phyloP scores from a whole-genome alignment of 306 rosid species.

The Datisca glomerata region DNA sequence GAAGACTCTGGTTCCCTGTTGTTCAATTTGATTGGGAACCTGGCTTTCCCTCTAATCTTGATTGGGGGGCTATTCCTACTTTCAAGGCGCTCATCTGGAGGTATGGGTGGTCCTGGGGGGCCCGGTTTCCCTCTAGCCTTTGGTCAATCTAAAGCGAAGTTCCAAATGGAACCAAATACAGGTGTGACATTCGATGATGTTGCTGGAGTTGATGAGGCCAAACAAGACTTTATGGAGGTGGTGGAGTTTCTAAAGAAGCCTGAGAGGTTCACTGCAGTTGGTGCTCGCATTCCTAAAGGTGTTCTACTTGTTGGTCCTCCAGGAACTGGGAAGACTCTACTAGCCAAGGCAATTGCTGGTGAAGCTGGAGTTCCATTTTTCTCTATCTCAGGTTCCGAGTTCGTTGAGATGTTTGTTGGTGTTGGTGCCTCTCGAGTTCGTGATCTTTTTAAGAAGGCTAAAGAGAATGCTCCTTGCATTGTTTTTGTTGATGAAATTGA shows the following conservation, averaged over 20 bases:
- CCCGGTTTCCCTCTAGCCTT: conserved; percentile 79
- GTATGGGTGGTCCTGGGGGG: conserved; percentile 94
- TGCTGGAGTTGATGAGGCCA: conserved; percentile 99
- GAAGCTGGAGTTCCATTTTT: conserved; percentile 99
- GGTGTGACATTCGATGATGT: conserved; percentile 98
- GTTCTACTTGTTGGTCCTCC: conserved; percentile 99
- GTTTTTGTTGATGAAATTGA: conserved; percentile 98
- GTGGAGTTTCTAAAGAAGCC: conserved; percentile 96
- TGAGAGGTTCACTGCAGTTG: conserved; percentile 93
- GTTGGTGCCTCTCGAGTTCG: conserved; percentile 98
- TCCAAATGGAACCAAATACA: conserved; percentile 97
- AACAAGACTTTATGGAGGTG: conserved; percentile 96
- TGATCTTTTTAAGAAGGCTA: conserved; percentile 96
- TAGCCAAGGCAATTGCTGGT: conserved; percentile 97
- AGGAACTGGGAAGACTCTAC: conserved; percentile 91
- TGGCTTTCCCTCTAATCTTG: conserved; percentile 83
- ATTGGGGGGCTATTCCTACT: conserved; percentile 91
- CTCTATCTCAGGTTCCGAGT: conserved; percentile 97
- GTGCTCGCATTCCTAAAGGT: conserved; percentile 98
- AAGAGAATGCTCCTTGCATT: conserved; percentile 99
- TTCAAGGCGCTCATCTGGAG: conserved; percentile 91
- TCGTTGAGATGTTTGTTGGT: conserved; percentile 99
- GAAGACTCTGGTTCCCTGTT: conserved; percentile 84
- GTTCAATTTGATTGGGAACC: conserved; percentile 78
- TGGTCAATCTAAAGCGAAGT: conserved; percentile 96